Base-by-base conservation (phyloP, 1,139 yeast species). In the Debaryomyces psychrophilus region DNA sequence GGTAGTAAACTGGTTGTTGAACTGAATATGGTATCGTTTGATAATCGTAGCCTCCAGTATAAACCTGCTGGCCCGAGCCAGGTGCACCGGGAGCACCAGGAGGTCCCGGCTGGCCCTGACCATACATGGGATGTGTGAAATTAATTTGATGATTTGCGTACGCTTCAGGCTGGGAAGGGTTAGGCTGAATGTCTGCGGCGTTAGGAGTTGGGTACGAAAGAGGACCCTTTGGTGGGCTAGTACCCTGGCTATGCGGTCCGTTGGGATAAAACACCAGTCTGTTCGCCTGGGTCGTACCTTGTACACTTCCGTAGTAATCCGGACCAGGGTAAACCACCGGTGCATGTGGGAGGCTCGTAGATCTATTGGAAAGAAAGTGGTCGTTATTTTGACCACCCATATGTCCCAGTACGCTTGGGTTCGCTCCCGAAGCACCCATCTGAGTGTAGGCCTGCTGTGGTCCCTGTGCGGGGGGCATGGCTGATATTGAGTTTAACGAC, bases 1-100 rank as follows among this genome's bases (percentile, higher is more conserved):
- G 44, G 22, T 42, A 42, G 28, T 42, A 42, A 14, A 42, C 41
- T 3, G 44, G 44, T 2, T 15, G 38, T 7, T 42, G 44, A n/a
- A 36, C 28, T 18, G 38, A 31, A 36, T 42, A 42, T 23, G 29
- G 44, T 29, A 29, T 25, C 39, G 36, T 27, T 12, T 29, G 36
- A 22, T 42, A 42, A 14, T 42, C 44, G 27, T 36, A 42, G 14
- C 18, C 11, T 20, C 41, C 41, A 8, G 28, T 38, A 38, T 28
- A 38, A 2, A 22, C 31, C 12, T 23, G 35, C 8, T 38, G 41
- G 9, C 41, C 35, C 15, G 41, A 29, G 11, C 17, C 17, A 3
- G 23, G 17, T 9, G 12, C 31, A 2, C 35, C 35, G 6, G 25
- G 36, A 4, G 9, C 36, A 33, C 36, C 36, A 11, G 15, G 28